Percentiles rank a stretch among this genome's conserved stretches.
Conservation (phyloP, 352 stramenopile genomes). For the Peronospora belbahrii region DNA sequence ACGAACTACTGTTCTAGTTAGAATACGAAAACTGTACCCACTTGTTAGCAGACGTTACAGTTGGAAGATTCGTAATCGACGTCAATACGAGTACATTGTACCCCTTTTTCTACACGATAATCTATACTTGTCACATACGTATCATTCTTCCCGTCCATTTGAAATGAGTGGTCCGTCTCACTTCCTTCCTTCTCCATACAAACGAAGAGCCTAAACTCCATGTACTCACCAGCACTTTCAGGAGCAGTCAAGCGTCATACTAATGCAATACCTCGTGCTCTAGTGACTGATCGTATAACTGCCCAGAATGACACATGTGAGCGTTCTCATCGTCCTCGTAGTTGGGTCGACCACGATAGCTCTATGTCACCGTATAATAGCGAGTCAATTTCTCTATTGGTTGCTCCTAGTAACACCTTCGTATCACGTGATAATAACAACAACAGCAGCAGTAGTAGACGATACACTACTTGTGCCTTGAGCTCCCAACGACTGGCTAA, state of each 20-base stretch:
- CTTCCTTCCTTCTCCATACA: background rate
- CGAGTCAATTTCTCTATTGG: conserved; percentile 29
- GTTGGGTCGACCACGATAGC: conserved; percentile 27
- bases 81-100: too few species aligned
- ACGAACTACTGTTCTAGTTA: too few species aligned
- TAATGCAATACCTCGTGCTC: conserved; percentile 24
- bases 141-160: too few species aligned
- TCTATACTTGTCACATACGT: too few species aligned
- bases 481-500: conserved; percentile 20
- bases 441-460: too few species aligned
- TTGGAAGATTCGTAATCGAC: too few species aligned
- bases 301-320: conserved; percentile 7
- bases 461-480: background rate
- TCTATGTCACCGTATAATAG: conserved; percentile 10
- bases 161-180: background rate
- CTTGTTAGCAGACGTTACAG: too few species aligned
- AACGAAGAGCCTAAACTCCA: conserved; percentile 5
- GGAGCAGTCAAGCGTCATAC: conserved; percentile 40
- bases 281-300: conserved; percentile 13
- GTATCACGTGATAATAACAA: background rate
- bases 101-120: too few species aligned
- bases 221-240: conserved; percentile 62
- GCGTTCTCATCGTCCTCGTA: conserved; percentile 26
- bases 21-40: too few species aligned
- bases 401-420: conserved; percentile 5